These are phyloP conservation scores for Mucor indicus DNA, from an alignment of 371 early-diverging fungal genomes.

Conservation along the genomic window DNA sequence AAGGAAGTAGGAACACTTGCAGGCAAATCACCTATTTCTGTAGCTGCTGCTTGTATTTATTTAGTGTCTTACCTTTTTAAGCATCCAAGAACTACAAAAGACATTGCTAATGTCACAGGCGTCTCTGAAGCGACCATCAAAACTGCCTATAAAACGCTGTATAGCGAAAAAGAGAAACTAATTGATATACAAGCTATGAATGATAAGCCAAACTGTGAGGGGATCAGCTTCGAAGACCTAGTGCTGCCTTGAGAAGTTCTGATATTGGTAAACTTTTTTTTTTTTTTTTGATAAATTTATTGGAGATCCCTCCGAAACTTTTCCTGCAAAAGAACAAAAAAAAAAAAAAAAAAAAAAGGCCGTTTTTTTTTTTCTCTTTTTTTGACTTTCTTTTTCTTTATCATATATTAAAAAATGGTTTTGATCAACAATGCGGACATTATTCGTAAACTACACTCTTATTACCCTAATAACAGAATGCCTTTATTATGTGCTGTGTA, in stretches of 20 bases:
- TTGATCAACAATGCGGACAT: constrained; percentile 12
- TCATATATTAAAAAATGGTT: constrained; percentile 18
- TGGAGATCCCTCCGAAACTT: no score
- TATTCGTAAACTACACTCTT: not conserved
- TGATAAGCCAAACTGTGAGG: constrained; percentile 34
- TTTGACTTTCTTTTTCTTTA: not conserved
- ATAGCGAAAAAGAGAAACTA: constrained; percentile 51
- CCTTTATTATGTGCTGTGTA: constrained; percentile 24
- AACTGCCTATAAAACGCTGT: constrained; percentile 74
- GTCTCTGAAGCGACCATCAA: constrained; percentile 90
- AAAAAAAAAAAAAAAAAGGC: no score
- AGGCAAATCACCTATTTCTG: constrained; percentile 86
- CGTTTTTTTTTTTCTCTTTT: constrained; percentile 2
- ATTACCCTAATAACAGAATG: constrained; percentile 19
- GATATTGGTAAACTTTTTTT: no score
- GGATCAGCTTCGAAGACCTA: constrained; percentile 37
- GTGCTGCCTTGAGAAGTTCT: constrained; percentile 44
- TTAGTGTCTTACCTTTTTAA: constrained; percentile 71
- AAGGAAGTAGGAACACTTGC: constrained; percentile 80
- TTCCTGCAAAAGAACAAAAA: no score
- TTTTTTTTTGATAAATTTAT: no score
- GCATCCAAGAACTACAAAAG: constrained; percentile 62
- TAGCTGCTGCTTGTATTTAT: constrained; percentile 90
- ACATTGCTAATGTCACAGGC: constrained; percentile 80
- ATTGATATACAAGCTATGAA: constrained; percentile 48